These are phyloP conservation scores for Yarrowia deformans DNA, from an alignment of 805 yeast species.

Conservation along the genomic window DNA sequence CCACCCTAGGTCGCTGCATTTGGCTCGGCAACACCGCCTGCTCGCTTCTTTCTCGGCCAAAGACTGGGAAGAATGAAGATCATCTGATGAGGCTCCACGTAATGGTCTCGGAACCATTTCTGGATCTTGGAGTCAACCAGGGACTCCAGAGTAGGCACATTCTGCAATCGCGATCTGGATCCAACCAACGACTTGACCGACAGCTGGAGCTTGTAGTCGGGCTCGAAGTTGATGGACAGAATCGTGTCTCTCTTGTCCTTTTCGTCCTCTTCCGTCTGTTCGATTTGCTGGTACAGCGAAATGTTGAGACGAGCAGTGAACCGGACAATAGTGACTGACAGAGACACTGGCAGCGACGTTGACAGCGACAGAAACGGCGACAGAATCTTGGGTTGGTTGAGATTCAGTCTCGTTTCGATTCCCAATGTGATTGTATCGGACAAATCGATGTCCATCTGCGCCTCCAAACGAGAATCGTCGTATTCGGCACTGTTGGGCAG, in stretches of 20 bases:
- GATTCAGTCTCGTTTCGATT: slow-evolving; percentile 75
- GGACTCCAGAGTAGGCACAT: slow-evolving; percentile 89
- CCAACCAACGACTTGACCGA: slow-evolving; percentile 87
- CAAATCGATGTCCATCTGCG: slow-evolving; percentile 88
- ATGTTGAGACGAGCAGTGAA: slow-evolving; percentile 90
- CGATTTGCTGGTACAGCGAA: slow-evolving; percentile 55
- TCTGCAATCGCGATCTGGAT: slow-evolving; percentile 87
- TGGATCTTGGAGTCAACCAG: slow-evolving; percentile 81
- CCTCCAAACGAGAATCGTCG: slow-evolving; percentile 63
- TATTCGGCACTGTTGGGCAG: slow-evolving; percentile 51
- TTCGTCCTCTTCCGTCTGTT: slow-evolving; percentile 49
- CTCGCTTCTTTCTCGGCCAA: slow-evolving; percentile 65
- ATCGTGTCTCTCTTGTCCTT: slow-evolving; percentile 58
- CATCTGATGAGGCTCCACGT: slow-evolving; percentile 93
- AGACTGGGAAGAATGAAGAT: slow-evolving; percentile 81
- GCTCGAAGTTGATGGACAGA: slow-evolving; percentile 86
- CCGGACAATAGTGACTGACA: slow-evolving; percentile 86
- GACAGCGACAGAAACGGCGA: slow-evolving; percentile 88
- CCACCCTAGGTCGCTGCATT: too few relatives aligned
- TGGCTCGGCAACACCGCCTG: too few relatives aligned
- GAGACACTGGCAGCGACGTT: slow-evolving; percentile 84
- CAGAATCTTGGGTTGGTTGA: slow-evolving; percentile 76
- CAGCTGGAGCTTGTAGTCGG: slow-evolving; percentile 89
- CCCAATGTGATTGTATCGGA: slow-evolving; percentile 88
- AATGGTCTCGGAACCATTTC: slow-evolving; percentile 89